These are phyloP conservation scores for Luffa acutangula DNA, from an alignment of 306 rosid genomes.

Conservation along the genomic window DNA sequence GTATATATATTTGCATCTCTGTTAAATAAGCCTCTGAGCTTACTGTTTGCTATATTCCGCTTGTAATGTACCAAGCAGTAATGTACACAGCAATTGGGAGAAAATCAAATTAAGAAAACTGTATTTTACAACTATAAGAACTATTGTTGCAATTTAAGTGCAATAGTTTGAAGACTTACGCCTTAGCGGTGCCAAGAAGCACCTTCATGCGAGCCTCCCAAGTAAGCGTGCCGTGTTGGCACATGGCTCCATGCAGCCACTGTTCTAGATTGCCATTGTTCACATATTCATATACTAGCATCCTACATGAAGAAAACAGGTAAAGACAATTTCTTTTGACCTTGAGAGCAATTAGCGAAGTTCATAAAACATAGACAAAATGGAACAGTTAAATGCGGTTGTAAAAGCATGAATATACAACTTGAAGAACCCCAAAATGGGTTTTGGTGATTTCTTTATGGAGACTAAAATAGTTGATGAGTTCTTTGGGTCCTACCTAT, in stretches of 20 bases:
- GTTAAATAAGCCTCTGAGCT: neutral
- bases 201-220: conserved; percentile 93
- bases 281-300: conserved; percentile 90
- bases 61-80: neutral
- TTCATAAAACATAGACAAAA: neutral
- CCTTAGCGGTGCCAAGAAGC: conserved; percentile 80
- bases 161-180: conserved; percentile 46
- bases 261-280: conserved; percentile 93
- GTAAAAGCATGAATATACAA: neutral
- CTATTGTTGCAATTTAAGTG: neutral
- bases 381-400: neutral
- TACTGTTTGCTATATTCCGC: neutral
- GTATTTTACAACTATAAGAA: neutral
- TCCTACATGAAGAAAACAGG: conserved; percentile 34
- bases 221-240: conserved; percentile 60
- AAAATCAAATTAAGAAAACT: neutral
- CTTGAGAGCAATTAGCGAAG: neutral
- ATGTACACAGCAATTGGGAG: neutral
- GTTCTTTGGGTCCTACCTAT: conserved; percentile 39
- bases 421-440: neutral
- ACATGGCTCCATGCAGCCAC: conserved; percentile 85
- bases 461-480: neutral
- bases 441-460: neutral
- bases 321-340: neutral
- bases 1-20: neutral